These are phyloP conservation scores for Annulohypoxylon nitens DNA, from an alignment of 495 filamentous ascomycete genomes.

Conservation along the genomic window DNA sequence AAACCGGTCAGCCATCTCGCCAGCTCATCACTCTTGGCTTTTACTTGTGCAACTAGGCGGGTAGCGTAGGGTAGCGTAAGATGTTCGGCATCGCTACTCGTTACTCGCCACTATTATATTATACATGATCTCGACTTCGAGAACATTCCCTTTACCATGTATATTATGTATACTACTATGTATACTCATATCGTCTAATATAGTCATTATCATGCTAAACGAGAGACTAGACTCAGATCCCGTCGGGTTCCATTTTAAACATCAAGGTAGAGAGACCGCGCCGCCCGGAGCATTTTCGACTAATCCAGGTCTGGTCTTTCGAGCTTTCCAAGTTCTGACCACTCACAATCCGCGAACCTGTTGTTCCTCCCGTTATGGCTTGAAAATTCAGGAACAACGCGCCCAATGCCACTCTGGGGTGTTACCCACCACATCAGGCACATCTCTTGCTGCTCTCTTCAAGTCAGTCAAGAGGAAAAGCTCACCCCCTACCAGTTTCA, in stretches of 20 bases:
- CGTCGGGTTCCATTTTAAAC: slow-evolving; percentile 13
- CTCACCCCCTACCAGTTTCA: slow-evolving; percentile 38
- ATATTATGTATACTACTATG: no score
- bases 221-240: slow-evolving; percentile 4
- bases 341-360: slow-evolving; percentile 27
- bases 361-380: slow-evolving; percentile 33
- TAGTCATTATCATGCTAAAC: slow-evolving; percentile 17
- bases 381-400: slow-evolving; percentile 45
- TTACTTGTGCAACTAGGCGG: slow-evolving; percentile 1
- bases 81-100: neutral
- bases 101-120: neutral
- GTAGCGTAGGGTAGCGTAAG: neutral
- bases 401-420: slow-evolving; percentile 41
- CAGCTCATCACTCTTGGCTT: slow-evolving; percentile 26
- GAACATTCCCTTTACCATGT: neutral
- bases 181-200: slow-evolving; percentile 1
- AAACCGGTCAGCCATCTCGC: slow-evolving; percentile 22
- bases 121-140: neutral
- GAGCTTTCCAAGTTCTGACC: slow-evolving; percentile 6
- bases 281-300: slow-evolving; percentile 33
- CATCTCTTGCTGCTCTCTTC: slow-evolving; percentile 14
- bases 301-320: slow-evolving; percentile 12
- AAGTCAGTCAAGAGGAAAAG: slow-evolving; percentile 10
- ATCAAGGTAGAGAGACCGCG: slow-evolving; percentile 12
- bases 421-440: slow-evolving; percentile 35